These are phyloP conservation scores for Quaeritorhiza haematococci DNA, from an alignment of 371 early-diverging fungal species.

Conservation along the genomic window DNA sequence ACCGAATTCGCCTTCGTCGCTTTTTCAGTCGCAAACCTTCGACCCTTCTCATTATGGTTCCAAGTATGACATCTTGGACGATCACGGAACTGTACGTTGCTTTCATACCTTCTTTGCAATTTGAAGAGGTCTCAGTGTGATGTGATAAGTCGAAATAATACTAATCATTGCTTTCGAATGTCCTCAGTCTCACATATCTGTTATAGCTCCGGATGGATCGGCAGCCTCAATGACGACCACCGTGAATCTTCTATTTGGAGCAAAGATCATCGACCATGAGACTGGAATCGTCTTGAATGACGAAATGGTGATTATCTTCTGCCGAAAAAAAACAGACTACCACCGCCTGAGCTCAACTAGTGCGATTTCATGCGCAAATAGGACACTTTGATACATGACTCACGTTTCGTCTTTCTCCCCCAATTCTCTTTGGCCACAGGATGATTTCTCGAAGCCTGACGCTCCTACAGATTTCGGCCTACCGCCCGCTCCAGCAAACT, in stretches of 20 bases:
- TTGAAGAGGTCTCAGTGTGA: not conserved
- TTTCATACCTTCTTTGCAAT: not conserved
- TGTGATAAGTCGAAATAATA: not conserved
- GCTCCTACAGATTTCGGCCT: constrained; percentile 66
- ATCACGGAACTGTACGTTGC: constrained; percentile 78
- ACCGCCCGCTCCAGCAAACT: constrained; percentile 79
- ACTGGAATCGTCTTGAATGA: constrained; percentile 98
- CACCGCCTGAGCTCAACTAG: not conserved
- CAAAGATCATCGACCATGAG: constrained; percentile 81
- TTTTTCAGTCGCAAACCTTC: constrained; percentile 42
- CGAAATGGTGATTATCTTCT: constrained; percentile 61
- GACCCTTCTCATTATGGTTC: constrained; percentile 71
- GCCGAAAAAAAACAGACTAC: not conserved
- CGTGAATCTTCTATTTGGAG: constrained; percentile 91
- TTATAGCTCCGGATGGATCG: constrained; percentile 77
- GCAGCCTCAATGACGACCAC: constrained; percentile 93
- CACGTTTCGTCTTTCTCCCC: not conserved
- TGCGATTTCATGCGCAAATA: no score
- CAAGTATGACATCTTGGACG: constrained; percentile 66
- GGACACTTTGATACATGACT: not conserved
- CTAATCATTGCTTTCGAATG: not conserved
- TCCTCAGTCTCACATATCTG: constrained; percentile 79
- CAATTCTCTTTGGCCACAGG: no score
- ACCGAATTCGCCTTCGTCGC: no score
- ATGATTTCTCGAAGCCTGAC: constrained; percentile 94